Evolutionary conservation across 306 rosid species (phyloP), one percentile per base, ranked within the genome.

Genomic region (Coriaria nepalensis): DNA sequence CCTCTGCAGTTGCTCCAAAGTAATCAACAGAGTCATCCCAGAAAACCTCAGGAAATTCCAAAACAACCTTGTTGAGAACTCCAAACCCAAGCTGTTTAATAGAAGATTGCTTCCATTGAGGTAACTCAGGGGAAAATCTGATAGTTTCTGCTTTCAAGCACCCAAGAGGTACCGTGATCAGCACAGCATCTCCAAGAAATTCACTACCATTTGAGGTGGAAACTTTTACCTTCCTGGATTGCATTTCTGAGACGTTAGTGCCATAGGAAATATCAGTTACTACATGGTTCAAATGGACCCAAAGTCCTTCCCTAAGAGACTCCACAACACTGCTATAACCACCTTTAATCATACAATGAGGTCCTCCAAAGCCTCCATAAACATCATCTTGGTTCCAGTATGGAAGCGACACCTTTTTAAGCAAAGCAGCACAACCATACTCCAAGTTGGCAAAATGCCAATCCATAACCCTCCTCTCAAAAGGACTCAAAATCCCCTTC

Each of bases 321-420:
- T 92, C 99, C 34, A 92, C 70, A 46, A 92, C 88, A 50, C 61
- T 61, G 64, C 96, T 82, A 64, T 92, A 92, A 49, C 99, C 99
- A 53, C 96, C 99, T 72, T 92, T 92, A 47, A 92, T 86, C 99
- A 92, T 92, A 67, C 99, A 92, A 72, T 92, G 99, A 65, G 99
- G 93, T 59, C 99, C 99, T 45, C 99, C 99, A 82, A 86, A 92
- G 38, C 99, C 99, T 57, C 99, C 99, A 64, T 92, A 92, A 45
- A 76, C 86, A 70, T 92, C 99, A 67, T 92, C 99, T 55, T 92
- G 99, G 67, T 92, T 92, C 99, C 99, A 92, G 63, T 82, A 50
- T 57, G 99, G 96, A 67, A 92, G 99, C 64, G 99, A 92, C 33
- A 92, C 95, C 38, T 92, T 79, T 70, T 73, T 79, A 55, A 92